phyloP scores from a whole-genome alignment of 1,284 basidiomycete species.

The Sporisorium scitamineum region DNA sequence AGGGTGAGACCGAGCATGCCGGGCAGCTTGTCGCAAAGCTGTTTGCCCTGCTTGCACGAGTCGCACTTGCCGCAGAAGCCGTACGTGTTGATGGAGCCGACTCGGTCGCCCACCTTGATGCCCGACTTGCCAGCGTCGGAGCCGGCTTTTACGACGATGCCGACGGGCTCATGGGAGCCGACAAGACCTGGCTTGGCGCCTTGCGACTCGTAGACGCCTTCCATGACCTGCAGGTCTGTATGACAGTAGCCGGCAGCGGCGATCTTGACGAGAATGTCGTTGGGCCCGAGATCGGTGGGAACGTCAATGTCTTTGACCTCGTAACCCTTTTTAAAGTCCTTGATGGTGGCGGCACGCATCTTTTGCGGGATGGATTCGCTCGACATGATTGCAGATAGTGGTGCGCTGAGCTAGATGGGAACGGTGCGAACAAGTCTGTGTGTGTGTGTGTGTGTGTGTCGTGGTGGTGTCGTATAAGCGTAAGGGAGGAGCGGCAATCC shows the following conservation, averaged over 20 bases:
- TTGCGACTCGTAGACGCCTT: slow-evolving; percentile 54
- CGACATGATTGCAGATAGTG: slow-evolving; percentile 39
- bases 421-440: neutral
- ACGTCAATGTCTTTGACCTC: slow-evolving; percentile 57
- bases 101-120: slow-evolving; percentile 63
- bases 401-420: neutral
- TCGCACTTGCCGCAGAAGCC: slow-evolving; percentile 61
- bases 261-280: slow-evolving; percentile 50
- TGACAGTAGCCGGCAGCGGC: slow-evolving; percentile 61
- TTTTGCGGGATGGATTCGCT: slow-evolving; percentile 46
- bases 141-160: slow-evolving; percentile 53
- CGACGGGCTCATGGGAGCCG: slow-evolving; percentile 62
- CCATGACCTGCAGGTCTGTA: slow-evolving; percentile 60
- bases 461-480: neutral
- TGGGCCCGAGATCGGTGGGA: slow-evolving; percentile 37
- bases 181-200: slow-evolving; percentile 58
- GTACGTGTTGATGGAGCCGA: slow-evolving; percentile 66
- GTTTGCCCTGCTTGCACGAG: slow-evolving; percentile 60
- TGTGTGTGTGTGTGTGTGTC: neutral
- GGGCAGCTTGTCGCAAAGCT: slow-evolving; percentile 60
- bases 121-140: slow-evolving; percentile 35
- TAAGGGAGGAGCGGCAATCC: neutral
- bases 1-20: slow-evolving; percentile 57
- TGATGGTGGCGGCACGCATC: slow-evolving; percentile 60
- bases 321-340: slow-evolving; percentile 57